Percentiles rank a stretch among this genome's conserved stretches.
Conservation (phyloP, 2,329 filamentous ascomycete species). For the Apiospora phragmitis region DNA sequence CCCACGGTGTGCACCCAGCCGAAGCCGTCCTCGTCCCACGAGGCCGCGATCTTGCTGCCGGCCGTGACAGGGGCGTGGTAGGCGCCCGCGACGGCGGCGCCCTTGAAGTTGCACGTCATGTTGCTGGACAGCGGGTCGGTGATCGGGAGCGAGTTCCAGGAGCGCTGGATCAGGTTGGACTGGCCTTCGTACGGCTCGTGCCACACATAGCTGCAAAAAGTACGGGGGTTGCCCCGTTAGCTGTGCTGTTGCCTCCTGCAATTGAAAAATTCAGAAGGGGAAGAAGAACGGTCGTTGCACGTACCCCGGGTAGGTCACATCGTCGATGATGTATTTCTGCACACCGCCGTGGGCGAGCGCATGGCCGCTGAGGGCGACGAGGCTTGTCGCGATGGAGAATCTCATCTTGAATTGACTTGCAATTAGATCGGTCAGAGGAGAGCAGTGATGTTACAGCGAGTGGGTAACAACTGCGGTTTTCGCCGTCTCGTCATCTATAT, state of each 20-base stretch:
- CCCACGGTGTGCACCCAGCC: slow-evolving; percentile 58
- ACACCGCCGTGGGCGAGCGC: slow-evolving; percentile 36
- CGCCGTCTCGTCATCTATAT: not conserved
- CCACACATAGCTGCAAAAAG: not conserved
- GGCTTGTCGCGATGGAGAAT: not conserved
- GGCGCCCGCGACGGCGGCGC: slow-evolving; percentile 44
- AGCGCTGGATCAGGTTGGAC: slow-evolving; percentile 56
- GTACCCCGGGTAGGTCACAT: slow-evolving; percentile 44
- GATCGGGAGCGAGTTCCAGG: slow-evolving; percentile 60
- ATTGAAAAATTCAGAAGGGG: slow-evolving; percentile 25
- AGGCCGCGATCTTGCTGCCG: slow-evolving; percentile 47
- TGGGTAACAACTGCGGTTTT: not conserved
- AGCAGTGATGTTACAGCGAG: not conserved
- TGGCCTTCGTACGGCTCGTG: slow-evolving; percentile 10
- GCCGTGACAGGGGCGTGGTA: slow-evolving; percentile 39
- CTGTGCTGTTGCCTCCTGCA: slow-evolving; percentile 36
- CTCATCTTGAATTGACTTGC: not conserved
- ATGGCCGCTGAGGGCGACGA: not conserved
- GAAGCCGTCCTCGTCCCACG: slow-evolving; percentile 45
- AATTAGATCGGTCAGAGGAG: not conserved
- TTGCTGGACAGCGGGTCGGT: slow-evolving; percentile 46
- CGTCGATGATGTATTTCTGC: slow-evolving; percentile 48
- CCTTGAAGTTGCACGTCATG: slow-evolving; percentile 58
- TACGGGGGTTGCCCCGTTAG: not conserved
- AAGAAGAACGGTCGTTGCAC: too few species aligned